Evolutionary conservation across 2,329 filamentous ascomycete species (phyloP).

Genomic region (Fusarium mangiferae): DNA sequence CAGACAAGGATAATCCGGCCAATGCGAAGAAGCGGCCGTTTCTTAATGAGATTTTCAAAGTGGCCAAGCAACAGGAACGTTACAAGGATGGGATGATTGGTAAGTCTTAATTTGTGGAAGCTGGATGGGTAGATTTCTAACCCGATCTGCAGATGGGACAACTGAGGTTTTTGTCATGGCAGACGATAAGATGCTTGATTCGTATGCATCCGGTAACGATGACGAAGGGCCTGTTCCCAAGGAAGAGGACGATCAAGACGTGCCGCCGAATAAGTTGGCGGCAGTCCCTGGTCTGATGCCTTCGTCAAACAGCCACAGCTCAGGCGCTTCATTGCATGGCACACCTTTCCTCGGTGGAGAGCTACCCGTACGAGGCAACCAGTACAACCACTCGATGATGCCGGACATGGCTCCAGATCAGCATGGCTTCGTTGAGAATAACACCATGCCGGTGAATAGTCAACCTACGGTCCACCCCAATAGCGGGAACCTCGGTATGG

Average conservation of each 20-base stretch:
- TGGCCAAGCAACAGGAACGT: constrained; percentile 66
- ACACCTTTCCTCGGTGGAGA: constrained; percentile 54
- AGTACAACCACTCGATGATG: constrained; percentile 55
- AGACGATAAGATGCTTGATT: constrained; percentile 62
- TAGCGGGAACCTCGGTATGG: constrained; percentile 53
- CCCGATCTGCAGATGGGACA: constrained; percentile 53
- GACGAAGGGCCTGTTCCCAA: constrained; percentile 52
- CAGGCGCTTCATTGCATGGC: constrained; percentile 47
- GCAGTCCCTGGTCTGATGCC: constrained; percentile 50
- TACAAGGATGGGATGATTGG: constrained; percentile 67
- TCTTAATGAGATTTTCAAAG: constrained; percentile 70
- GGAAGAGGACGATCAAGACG: constrained; percentile 56
- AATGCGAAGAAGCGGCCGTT: constrained; percentile 66
- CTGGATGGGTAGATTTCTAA: constrained; percentile 5
- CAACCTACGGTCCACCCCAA: constrained; percentile 49
- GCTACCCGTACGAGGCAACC: constrained; percentile 55
- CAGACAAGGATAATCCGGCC: constrained; percentile 60
- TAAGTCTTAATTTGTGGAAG: constrained; percentile 46
- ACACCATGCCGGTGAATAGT: constrained; percentile 48
- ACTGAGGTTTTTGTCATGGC: constrained; percentile 62
- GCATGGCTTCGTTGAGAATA: constrained; percentile 54
- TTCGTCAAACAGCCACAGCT: constrained; percentile 51
- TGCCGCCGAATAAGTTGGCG: constrained; percentile 50
- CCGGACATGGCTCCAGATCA: constrained; percentile 55
- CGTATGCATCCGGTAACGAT: constrained; percentile 61